Percentiles rank a stretch among this genome's conserved stretches.
phyloP scores from a whole-genome alignment of 768 basidiomycete species.

The Boletus barrowsii region DNA sequence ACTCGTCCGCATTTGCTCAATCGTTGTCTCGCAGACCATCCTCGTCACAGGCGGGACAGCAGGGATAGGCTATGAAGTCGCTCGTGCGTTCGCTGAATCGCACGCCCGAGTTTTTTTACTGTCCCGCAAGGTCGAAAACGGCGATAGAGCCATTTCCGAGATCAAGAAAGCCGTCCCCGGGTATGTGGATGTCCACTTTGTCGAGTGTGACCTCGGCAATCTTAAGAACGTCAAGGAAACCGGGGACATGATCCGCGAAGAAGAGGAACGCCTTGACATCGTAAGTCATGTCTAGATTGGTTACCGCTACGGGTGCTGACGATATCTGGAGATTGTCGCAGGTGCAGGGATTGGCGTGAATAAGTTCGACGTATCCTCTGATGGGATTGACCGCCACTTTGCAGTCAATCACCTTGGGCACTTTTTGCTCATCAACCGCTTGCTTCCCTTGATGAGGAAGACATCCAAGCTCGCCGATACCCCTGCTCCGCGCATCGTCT shows the following conservation, averaged over 20 bases:
- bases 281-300: background rate
- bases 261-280: background rate
- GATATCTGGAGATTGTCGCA: background rate
- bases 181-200: background rate
- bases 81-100: too few relatives aligned
- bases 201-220: background rate
- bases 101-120: too few relatives aligned
- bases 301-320: background rate
- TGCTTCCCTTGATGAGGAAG: too few relatives aligned
- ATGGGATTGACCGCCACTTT: background rate
- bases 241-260: background rate
- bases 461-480: background rate
- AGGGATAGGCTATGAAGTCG: conserved; percentile 1
- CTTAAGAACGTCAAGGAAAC: background rate
- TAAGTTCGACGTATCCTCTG: background rate
- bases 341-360: background rate
- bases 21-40: background rate
- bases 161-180: conserved; percentile 1
- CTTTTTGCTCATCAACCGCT: too few relatives aligned
- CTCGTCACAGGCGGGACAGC: background rate
- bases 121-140: background rate
- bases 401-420: too few relatives aligned
- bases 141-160: background rate
- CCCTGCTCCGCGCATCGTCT: background rate
- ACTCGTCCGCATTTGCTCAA: background rate